Evolutionary conservation across 176 grass and related monocot genomes (phyloP).

Genomic region (Microstegium vimineum): DNA sequence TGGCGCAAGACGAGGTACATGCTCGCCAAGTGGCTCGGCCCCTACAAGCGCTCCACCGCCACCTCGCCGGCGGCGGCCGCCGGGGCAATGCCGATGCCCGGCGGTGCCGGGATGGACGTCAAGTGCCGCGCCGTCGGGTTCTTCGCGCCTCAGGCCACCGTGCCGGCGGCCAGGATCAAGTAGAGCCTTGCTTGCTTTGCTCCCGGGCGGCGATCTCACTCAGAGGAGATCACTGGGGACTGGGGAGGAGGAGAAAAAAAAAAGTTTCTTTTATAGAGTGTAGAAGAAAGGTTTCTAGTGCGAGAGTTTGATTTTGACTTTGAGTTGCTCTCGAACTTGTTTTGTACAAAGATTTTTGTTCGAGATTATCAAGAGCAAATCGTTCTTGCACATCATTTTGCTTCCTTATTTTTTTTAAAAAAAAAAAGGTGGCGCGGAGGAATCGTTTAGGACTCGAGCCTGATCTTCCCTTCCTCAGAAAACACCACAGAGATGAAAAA

Average conservation of each 20-base stretch:
- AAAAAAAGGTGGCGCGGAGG: not conserved
- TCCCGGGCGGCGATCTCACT: not conserved
- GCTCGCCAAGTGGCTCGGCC: conserved; percentile 92
- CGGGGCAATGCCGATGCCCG: conserved; percentile 26
- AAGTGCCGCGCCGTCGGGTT: conserved; percentile 56
- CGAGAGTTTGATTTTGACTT: conserved; percentile 16
- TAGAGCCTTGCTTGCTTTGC: not conserved
- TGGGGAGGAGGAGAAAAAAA: too few relatives aligned
- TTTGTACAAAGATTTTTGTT: conserved; percentile 33
- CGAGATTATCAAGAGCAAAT: conserved; percentile 16
- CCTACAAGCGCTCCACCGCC: conserved; percentile 64
- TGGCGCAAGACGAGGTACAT: conserved; percentile 89
- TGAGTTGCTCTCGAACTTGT: conserved; percentile 8
- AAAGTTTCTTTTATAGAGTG: not conserved
- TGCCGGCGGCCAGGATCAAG: conserved; percentile 35
- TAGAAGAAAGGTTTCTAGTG: conserved; percentile 11
- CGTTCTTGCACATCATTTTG: not conserved
- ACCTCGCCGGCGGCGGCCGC: not conserved
- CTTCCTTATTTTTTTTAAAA: not conserved
- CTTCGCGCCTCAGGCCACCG: not conserved
- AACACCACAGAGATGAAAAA: not conserved
- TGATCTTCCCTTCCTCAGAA: not conserved
- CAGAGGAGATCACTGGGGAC: not conserved
- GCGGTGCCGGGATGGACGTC: conserved; percentile 19
- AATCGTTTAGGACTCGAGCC: not conserved